Conservation (phyloP, 164 flowering plant genomes). For the Umbilicus rupestris region DNA sequence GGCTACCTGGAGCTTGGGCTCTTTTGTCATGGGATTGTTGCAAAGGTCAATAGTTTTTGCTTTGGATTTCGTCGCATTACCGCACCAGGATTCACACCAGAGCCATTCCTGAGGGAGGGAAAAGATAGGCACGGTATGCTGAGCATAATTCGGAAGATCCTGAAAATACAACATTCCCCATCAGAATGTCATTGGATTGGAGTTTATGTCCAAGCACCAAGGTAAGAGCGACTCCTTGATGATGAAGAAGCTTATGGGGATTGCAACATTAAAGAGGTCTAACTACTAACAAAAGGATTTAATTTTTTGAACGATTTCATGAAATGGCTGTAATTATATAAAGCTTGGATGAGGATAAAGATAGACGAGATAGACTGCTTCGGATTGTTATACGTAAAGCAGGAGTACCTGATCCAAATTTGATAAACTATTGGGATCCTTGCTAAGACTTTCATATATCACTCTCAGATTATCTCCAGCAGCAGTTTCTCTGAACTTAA, state of each 20-base stretch:
- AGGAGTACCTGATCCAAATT: constrained; percentile 78
- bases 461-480: constrained; percentile 97
- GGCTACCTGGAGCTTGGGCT: constrained; percentile 90
- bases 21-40: constrained; percentile 99
- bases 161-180: constrained; percentile 21
- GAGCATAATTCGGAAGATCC: constrained; percentile 99
- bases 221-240: not conserved
- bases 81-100: constrained; percentile 99
- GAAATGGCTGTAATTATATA: not conserved
- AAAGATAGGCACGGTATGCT: constrained; percentile 82
- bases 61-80: constrained; percentile 72
- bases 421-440: constrained; percentile 94
- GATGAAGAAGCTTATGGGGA: not conserved
- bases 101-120: constrained; percentile 98
- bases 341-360: not conserved
- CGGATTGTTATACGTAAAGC: not conserved
- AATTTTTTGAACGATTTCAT: not conserved
- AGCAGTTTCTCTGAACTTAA: constrained; percentile 92
- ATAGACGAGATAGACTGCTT: not conserved
- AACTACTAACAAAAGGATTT: not conserved
- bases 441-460: constrained; percentile 92
- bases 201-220: not conserved
- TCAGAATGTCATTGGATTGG: not conserved
- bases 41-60: constrained; percentile 97
- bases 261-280: not conserved